Percentiles rank a stretch among this genome's conserved stretches.
phyloP scores from a whole-genome alignment of 345 rosid genomes.

The Kernera saxatilis region DNA sequence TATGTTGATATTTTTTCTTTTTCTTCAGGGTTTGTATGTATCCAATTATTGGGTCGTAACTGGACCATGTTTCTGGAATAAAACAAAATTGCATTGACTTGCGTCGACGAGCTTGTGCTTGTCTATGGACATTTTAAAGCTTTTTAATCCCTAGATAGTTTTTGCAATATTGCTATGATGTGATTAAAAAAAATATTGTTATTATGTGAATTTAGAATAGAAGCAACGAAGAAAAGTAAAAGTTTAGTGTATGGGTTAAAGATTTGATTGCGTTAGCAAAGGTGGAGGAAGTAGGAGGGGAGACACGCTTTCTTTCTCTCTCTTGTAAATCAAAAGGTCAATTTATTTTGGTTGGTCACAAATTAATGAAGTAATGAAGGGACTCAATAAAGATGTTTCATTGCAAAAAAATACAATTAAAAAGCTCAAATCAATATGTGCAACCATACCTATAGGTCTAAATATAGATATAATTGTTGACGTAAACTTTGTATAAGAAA shows the following conservation, averaged over 20 bases:
- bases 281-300: slow-evolving; percentile 20
- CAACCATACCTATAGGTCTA: slow-evolving; percentile 11
- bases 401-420: neutral
- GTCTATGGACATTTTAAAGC: neutral
- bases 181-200: neutral
- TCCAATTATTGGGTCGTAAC: slow-evolving; percentile 6
- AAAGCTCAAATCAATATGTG: slow-evolving; percentile 12
- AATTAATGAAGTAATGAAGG: slow-evolving; percentile 11
- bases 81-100: slow-evolving; percentile 15
- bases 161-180: neutral
- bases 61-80: slow-evolving; percentile 14
- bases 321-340: slow-evolving; percentile 15
- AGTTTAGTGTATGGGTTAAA: slow-evolving; percentile 27
- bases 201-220: slow-evolving; percentile 4
- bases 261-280: slow-evolving; percentile 27
- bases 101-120: neutral
- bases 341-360: slow-evolving; percentile 30
- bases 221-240: slow-evolving; percentile 26
- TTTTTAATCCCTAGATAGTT: neutral
- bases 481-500: neutral
- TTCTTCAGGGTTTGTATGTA: slow-evolving; percentile 3
- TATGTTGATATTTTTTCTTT: neutral
- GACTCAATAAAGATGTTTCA: slow-evolving; percentile 14
- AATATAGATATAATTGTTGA: neutral
- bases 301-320: slow-evolving; percentile 15